These are phyloP conservation scores for Dunaliella primolecta DNA, from an alignment of 139 green algal genomes.

Conservation along the genomic window DNA sequence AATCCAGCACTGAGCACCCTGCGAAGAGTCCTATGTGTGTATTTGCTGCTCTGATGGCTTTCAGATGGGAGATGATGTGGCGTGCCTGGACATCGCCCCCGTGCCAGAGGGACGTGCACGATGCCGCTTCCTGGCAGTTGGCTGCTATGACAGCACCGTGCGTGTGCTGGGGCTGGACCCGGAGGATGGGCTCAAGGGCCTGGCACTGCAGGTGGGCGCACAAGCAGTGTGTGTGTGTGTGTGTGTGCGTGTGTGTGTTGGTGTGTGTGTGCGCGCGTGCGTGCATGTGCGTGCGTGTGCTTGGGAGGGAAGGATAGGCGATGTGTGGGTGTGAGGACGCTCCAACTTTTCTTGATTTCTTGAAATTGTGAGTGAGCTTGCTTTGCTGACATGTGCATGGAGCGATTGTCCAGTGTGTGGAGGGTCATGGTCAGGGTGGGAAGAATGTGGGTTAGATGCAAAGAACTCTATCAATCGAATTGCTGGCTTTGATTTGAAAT, in stretches of 20 bases:
- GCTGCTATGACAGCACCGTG: constrained; percentile 82
- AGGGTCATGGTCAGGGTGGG: too few species aligned
- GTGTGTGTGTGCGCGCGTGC: constrained; percentile 2
- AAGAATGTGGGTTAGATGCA: too few species aligned
- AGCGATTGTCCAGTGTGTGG: too few species aligned
- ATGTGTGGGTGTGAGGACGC: too few species aligned
- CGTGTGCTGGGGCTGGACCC: constrained; percentile 87
- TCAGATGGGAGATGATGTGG: constrained; percentile 82
- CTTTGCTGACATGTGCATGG: too few species aligned
- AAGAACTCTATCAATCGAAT: too few species aligned
- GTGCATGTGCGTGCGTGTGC: constrained; percentile 3
- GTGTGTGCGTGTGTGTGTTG: not conserved
- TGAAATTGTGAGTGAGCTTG: too few species aligned
- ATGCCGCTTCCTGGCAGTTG: constrained; percentile 83
- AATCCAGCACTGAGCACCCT: too few species aligned
- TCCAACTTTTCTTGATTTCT: too few species aligned
- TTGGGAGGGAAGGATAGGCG: not conserved
- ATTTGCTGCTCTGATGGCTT: not conserved
- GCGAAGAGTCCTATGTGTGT: not conserved
- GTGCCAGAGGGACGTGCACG: constrained; percentile 62
- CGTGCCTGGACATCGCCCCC: constrained; percentile 66
- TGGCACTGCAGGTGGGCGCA: constrained; percentile 53
- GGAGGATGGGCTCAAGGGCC: constrained; percentile 67
- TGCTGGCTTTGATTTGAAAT: too few species aligned
- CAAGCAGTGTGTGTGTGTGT: constrained; percentile 10